Conservation (phyloP, 352 stramenopile species). For the Phytopythium litorale region DNA sequence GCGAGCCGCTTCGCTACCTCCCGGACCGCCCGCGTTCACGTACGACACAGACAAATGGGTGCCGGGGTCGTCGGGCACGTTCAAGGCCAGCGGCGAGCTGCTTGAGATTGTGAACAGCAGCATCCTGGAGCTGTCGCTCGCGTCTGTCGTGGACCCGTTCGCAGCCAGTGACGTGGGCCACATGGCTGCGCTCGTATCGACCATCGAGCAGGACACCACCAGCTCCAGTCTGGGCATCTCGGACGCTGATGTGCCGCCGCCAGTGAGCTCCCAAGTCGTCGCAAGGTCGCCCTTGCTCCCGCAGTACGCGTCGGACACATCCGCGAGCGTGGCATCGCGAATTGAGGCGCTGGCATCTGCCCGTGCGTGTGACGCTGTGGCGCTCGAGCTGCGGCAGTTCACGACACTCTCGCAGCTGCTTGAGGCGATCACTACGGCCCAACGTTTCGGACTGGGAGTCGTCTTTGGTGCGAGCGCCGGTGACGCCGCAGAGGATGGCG, state of each 20-base stretch:
- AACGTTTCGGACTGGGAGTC: conserved; percentile 47
- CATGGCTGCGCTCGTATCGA: conserved; percentile 41
- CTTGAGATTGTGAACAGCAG: conserved; percentile 48
- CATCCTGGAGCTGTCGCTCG: conserved; percentile 50
- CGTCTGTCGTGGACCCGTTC: conserved; percentile 60
- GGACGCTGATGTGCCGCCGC: background rate
- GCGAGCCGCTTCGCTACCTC: background rate
- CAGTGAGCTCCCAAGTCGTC: background rate
- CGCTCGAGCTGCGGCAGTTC: conserved; percentile 53
- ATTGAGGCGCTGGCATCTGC: conserved; percentile 45
- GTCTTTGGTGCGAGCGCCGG: conserved; percentile 39
- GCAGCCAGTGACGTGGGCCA: conserved; percentile 39
- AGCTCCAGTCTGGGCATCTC: background rate
- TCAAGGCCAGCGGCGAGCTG: conserved; percentile 65
- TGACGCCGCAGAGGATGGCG: conserved; percentile 21
- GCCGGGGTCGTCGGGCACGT: conserved; percentile 26
- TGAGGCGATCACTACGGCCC: conserved; percentile 34
- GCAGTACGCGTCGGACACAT: conserved; percentile 28
- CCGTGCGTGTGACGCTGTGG: conserved; percentile 56
- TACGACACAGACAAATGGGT: conserved; percentile 78
- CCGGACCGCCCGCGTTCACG: conserved; percentile 12
- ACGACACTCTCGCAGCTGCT: conserved; percentile 43
- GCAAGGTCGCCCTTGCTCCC: background rate
- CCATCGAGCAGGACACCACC: conserved; percentile 33
- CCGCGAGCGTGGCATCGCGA: conserved; percentile 34